These are phyloP conservation scores for Rhizopogon rudus DNA, from an alignment of 768 basidiomycete species.

Conservation along the genomic window DNA sequence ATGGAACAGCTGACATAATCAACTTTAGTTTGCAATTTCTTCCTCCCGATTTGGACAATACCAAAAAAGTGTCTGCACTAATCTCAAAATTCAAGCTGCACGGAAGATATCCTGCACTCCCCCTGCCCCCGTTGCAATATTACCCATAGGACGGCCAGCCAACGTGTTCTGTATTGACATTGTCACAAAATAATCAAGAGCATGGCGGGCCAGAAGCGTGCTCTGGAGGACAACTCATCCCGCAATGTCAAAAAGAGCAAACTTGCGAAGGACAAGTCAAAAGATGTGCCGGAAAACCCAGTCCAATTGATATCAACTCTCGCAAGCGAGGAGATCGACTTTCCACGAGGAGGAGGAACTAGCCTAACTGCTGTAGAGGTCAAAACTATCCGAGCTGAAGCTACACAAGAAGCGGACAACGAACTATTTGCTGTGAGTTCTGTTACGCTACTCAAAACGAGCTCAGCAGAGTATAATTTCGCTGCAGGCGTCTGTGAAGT, in stretches of 20 bases:
- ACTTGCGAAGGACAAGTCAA: constrained; percentile 27
- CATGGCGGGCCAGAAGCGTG: constrained; percentile 56
- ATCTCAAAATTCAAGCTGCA: background rate
- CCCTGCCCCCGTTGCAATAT: background rate
- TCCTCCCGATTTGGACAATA: background rate
- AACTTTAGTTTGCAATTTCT: background rate
- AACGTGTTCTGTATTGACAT: background rate
- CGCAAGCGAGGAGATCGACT: constrained; percentile 74
- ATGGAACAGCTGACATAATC: background rate
- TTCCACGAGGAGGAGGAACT: constrained; percentile 93
- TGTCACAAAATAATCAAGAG: constrained; percentile 10
- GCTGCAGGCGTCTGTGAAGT: constrained; percentile 37
- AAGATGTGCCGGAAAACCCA: constrained; percentile 21
- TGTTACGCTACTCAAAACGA: background rate
- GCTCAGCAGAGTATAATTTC: background rate
- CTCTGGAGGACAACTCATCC: constrained; percentile 47
- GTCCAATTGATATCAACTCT: constrained; percentile 33
- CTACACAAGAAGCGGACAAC: constrained; percentile 74
- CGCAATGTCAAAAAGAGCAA: constrained; percentile 63
- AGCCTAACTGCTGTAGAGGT: constrained; percentile 85
- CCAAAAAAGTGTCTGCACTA: too few species aligned
- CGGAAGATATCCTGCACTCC: background rate
- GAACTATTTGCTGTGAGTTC: constrained; percentile 66
- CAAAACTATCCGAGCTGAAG: constrained; percentile 82
- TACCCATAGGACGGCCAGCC: background rate